Evolutionary conservation across 495 filamentous ascomycete genomes (phyloP), one percentile per base, ranked within the genome.

Genomic region (Cercophora newfieldiana): DNA sequence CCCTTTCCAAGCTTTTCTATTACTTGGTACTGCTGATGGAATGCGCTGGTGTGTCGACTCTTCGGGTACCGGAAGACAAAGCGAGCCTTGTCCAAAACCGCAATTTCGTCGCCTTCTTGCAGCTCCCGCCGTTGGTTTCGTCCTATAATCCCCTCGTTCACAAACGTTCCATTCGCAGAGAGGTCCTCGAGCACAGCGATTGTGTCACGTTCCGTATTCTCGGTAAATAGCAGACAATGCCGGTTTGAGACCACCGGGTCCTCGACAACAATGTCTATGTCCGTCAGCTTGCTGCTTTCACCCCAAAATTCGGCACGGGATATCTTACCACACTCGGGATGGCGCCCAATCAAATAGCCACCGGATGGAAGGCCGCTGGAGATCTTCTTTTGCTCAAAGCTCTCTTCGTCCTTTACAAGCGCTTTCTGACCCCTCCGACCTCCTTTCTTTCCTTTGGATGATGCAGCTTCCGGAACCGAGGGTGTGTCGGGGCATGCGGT

Each of bases 91-190:
- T 90, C 88, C 56, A 96, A 79, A 48, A 99, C 88, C 16, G 89
- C 89, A 49, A 99, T 88, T 76, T 98, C 94, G 68, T 98, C 96
- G 21, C 90, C 87, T 71, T 97, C 90, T 61, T 91, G 81, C 31
- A 99, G 84, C 72, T 96, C 91, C 37, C 96, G 87, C 55, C 92
- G 85, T 69, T 96, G 91, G 74, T 98, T 99, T 54, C 95, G 89
- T 16, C 94, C 94, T 33, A 99, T 87, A 31, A 96, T 83, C 3
- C 90, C 90, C 68, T 97, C 92, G 71, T 97, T 97, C 59, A 99
- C 89, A 75, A 92, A 97, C 1, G 96, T 99, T 8, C 95, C 95
- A 76, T 99, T 99, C 73, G 88, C 94, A 21, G 96, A 98, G 18
- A 97, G 82, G 75, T 99, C 95, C 73, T 97, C 94, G 14, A 99